Conservation (phyloP, 257 asterid genomes). For the Primulina tabacum region DNA sequence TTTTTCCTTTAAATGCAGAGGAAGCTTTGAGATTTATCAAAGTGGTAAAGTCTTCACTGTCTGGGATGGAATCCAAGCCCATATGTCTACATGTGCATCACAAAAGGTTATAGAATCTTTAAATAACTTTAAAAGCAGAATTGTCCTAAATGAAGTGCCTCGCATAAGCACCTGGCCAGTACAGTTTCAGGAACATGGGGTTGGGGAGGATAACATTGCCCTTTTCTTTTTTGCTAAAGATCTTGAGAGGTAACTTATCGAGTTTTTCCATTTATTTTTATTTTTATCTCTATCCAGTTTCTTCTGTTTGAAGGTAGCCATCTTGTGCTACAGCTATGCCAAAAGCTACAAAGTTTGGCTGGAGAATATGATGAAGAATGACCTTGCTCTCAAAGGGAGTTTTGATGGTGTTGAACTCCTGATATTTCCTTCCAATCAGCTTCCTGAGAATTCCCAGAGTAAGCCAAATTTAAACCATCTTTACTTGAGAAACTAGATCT, state of each 20-base stretch:
- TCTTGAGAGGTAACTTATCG: slow-evolving; percentile 52
- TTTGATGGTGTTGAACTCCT: slow-evolving; percentile 76
- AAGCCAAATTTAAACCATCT: slow-evolving; percentile 29
- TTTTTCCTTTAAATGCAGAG: slow-evolving; percentile 49
- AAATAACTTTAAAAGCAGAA: slow-evolving; percentile 53
- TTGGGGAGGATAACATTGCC: slow-evolving; percentile 68
- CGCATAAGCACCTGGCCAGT: slow-evolving; percentile 81
- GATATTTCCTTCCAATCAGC: slow-evolving; percentile 83
- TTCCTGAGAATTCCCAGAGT: slow-evolving; percentile 79
- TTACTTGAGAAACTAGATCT: slow-evolving; percentile 1
- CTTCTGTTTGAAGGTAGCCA: slow-evolving; percentile 24
- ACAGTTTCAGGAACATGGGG: slow-evolving; percentile 85
- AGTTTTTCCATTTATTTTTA: slow-evolving; percentile 11
- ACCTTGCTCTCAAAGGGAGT: slow-evolving; percentile 76
- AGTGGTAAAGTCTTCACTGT: slow-evolving; percentile 43
- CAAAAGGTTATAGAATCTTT: slow-evolving; percentile 58
- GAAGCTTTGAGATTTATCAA: slow-evolving; percentile 67
- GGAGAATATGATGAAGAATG: slow-evolving; percentile 78
- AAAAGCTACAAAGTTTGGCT: slow-evolving; percentile 65
- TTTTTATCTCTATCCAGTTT: slow-evolving; percentile 13
- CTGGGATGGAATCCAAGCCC: slow-evolving; percentile 86
- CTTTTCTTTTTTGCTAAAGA: slow-evolving; percentile 85
- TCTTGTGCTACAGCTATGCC: slow-evolving; percentile 58
- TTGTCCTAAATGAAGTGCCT: slow-evolving; percentile 65
- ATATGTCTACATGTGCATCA: slow-evolving; percentile 73